Evolutionary conservation across 1,139 yeast genomes (phyloP).

Genomic region (Lodderomyces margitis): DNA sequence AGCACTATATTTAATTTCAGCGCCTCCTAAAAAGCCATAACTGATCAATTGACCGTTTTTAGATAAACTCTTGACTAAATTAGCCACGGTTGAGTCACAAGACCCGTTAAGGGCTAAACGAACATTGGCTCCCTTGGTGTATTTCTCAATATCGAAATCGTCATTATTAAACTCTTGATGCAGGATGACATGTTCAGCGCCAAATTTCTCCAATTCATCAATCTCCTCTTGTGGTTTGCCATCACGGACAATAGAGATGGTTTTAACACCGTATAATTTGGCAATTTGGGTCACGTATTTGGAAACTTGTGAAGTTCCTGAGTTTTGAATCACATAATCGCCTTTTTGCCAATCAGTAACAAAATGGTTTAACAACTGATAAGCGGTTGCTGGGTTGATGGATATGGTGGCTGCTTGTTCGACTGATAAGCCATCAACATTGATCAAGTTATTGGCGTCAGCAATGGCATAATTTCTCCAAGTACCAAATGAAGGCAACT

Average conservation of each 20-base stretch:
- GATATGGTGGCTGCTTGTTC: constrained; percentile 35
- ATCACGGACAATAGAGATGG: constrained; percentile 31
- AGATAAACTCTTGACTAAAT: constrained; percentile 25
- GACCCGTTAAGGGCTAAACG: constrained; percentile 34
- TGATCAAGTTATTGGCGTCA: constrained; percentile 20
- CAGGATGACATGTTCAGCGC: constrained; percentile 33
- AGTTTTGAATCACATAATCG: constrained; percentile 37
- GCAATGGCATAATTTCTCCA: constrained; percentile 34
- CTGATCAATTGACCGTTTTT: constrained; percentile 27
- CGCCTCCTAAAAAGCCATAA: constrained; percentile 33
- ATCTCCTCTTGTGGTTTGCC: constrained; percentile 27
- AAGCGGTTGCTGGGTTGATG: constrained; percentile 36
- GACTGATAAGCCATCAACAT: constrained; percentile 20
- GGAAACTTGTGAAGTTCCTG: constrained; percentile 36
- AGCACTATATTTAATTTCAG: constrained; percentile 43
- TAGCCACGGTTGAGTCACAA: constrained; percentile 27
- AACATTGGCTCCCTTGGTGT: constrained; percentile 37
- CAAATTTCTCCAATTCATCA: constrained; percentile 23
- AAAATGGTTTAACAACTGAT: constrained; percentile 28
- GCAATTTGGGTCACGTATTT: constrained; percentile 33
- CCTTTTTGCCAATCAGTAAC: constrained; percentile 27
- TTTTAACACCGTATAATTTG: constrained; percentile 21
- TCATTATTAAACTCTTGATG: constrained; percentile 57
- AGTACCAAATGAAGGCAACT: constrained; percentile 32
- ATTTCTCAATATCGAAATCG: constrained; percentile 44